Conservation (phyloP, 1,139 yeast genomes). For the Hyphopichia burtonii region DNA sequence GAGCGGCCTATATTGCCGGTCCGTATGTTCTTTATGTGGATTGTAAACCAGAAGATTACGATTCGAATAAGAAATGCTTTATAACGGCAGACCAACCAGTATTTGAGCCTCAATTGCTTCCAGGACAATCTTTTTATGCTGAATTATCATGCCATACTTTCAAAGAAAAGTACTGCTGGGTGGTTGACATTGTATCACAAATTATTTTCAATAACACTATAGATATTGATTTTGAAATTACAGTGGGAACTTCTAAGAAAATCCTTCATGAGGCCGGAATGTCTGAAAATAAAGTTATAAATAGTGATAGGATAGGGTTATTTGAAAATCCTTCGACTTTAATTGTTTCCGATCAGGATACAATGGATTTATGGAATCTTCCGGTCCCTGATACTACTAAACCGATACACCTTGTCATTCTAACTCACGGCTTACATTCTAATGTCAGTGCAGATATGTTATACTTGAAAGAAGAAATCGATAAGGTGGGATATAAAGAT, state of each 20-base stretch:
- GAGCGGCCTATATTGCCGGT: slow-evolving; percentile 90
- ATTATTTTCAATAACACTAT: slow-evolving; percentile 73
- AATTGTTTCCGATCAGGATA: slow-evolving; percentile 54
- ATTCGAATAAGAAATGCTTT: slow-evolving; percentile 51
- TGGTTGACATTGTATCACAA: slow-evolving; percentile 83
- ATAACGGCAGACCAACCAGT: slow-evolving; percentile 68
- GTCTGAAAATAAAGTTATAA: slow-evolving; percentile 22
- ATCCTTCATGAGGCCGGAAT: slow-evolving; percentile 38
- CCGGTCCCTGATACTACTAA: slow-evolving; percentile 44
- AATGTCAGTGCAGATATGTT: slow-evolving; percentile 88
- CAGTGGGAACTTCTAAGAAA: slow-evolving; percentile 53
- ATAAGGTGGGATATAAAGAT: slow-evolving; percentile 44
- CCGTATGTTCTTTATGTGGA: slow-evolving; percentile 90
- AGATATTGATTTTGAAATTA: slow-evolving; percentile 66
- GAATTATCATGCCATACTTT: slow-evolving; percentile 41
- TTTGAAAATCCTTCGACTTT: slow-evolving; percentile 19
- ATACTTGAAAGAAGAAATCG: slow-evolving; percentile 80
- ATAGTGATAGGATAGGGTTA: slow-evolving; percentile 32
- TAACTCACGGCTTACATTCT: slow-evolving; percentile 92
- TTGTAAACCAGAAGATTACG: slow-evolving; percentile 64
- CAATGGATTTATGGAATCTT: slow-evolving; percentile 72
- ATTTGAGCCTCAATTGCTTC: slow-evolving; percentile 65
- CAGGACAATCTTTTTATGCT: slow-evolving; percentile 60
- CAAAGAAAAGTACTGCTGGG: slow-evolving; percentile 60
- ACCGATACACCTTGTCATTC: slow-evolving; percentile 69